Evolutionary conservation across 1,284 basidiomycete species (phyloP).

Genomic region (Heterobasidion occidentale): DNA sequence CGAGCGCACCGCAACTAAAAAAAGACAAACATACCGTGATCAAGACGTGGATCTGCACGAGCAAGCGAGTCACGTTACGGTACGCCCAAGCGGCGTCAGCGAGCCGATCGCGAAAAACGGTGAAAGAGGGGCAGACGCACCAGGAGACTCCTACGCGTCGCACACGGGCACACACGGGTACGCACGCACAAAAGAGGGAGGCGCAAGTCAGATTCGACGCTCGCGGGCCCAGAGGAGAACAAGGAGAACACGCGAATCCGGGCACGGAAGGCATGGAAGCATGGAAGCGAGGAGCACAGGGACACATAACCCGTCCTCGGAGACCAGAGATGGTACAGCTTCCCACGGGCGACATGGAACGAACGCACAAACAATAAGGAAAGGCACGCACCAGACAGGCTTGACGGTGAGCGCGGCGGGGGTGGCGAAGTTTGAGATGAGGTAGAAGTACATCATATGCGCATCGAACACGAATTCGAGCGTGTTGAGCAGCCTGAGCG

Average conservation of each 20-base stretch:
- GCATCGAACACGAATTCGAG: conserved; percentile 39
- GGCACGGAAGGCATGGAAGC: background rate
- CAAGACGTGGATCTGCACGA: conserved; percentile 10
- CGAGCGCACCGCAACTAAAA: too few species aligned
- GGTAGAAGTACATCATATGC: conserved; percentile 46
- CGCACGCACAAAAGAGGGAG: too few species aligned
- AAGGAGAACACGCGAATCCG: background rate
- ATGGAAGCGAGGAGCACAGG: too few species aligned
- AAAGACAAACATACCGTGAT: conserved; percentile 7
- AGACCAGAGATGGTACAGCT: background rate
- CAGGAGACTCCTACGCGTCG: background rate
- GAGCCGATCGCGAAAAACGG: background rate
- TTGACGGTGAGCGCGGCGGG: conserved; percentile 26
- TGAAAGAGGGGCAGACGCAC: background rate
- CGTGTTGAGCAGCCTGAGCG: conserved; percentile 38
- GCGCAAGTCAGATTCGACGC: background rate
- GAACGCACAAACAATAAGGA: conserved; percentile 1
- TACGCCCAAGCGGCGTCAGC: background rate
- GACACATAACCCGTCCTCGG: too few species aligned
- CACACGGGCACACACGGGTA: too few species aligned
- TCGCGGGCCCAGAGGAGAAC: background rate
- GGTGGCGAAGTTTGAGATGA: conserved; percentile 41
- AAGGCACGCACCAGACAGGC: conserved; percentile 36
- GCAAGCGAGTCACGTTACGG: background rate
- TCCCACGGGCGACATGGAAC: background rate